phyloP scores from a whole-genome alignment of 257 asterid species.

The Knoxia roxburghii region DNA sequence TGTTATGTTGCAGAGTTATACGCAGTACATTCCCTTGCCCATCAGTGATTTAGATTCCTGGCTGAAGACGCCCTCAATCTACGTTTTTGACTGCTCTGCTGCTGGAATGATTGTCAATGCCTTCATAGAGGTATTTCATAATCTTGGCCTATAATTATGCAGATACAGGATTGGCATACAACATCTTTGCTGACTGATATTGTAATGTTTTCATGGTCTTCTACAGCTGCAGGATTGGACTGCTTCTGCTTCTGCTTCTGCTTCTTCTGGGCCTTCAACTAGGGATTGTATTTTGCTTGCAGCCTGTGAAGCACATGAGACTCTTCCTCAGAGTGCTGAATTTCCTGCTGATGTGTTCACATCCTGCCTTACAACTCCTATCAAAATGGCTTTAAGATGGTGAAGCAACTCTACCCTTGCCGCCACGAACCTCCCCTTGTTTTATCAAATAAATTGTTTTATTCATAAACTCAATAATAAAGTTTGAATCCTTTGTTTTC shows the following conservation, averaged over 20 bases:
- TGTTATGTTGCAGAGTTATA: slow-evolving; percentile 63
- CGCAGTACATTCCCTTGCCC: slow-evolving; percentile 94
- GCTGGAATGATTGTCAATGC: slow-evolving; percentile 92
- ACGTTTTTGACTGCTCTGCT: slow-evolving; percentile 98
- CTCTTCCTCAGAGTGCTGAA: slow-evolving; percentile 95
- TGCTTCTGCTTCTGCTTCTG: slow-evolving; percentile 58
- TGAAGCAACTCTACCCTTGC: slow-evolving; percentile 24
- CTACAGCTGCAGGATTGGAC: slow-evolving; percentile 73
- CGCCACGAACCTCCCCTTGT: slow-evolving; percentile 7
- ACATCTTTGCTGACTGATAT: background rate
- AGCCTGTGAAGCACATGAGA: slow-evolving; percentile 79
- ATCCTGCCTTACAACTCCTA: slow-evolving; percentile 94
- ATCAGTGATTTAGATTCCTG: slow-evolving; percentile 89
- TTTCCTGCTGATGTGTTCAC: slow-evolving; percentile 98
- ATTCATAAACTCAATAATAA: background rate
- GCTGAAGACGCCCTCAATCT: slow-evolving; percentile 94
- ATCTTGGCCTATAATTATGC: slow-evolving; percentile 1
- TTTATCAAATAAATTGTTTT: background rate
- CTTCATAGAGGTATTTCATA: slow-evolving; percentile 58
- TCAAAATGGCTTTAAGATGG: slow-evolving; percentile 98
- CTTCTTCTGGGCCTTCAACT: slow-evolving; percentile 40
- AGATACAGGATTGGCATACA: background rate
- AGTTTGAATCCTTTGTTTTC: background rate
- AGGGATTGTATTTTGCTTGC: slow-evolving; percentile 88
- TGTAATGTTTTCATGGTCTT: slow-evolving; percentile 9